These are phyloP conservation scores for Leccinum variicolor DNA, from an alignment of 768 basidiomycete species.

Conservation along the genomic window DNA sequence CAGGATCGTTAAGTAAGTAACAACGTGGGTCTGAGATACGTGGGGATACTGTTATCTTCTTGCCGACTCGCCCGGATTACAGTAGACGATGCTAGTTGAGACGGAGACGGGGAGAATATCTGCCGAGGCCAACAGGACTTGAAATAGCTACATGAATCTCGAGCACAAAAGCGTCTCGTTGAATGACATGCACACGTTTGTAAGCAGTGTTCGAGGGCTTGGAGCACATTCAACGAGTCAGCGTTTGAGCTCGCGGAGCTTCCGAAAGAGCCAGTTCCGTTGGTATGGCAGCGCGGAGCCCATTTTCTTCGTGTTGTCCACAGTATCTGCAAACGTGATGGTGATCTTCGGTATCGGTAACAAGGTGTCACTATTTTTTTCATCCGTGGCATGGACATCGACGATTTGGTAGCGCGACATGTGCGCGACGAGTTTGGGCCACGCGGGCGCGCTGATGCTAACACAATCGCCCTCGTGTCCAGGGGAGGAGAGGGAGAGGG, in stretches of 20 bases:
- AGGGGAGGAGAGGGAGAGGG: constrained; percentile 40
- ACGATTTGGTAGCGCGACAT: constrained; percentile 48
- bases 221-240: not conserved
- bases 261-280: constrained; percentile 19
- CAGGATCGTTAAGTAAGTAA: not conserved
- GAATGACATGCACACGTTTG: not conserved
- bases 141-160: not conserved
- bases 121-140: not conserved
- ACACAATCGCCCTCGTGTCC: constrained; percentile 35
- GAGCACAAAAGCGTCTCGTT: not conserved
- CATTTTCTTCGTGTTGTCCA: constrained; percentile 3
- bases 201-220: not conserved
- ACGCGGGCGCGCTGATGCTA: constrained; percentile 51
- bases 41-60: not conserved
- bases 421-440: constrained; percentile 40
- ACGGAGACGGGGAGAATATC: not conserved
- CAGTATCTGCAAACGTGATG: constrained; percentile 21
- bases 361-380: not conserved
- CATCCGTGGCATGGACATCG: constrained; percentile 34
- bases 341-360: constrained; percentile 28
- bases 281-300: constrained; percentile 40
- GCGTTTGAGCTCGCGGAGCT: not conserved
- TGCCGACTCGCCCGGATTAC: not conserved
- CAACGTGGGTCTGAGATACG: not conserved
- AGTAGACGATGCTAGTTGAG: not conserved